These are phyloP conservation scores for Candida pini DNA, from an alignment of 805 yeast species.

Conservation along the genomic window DNA sequence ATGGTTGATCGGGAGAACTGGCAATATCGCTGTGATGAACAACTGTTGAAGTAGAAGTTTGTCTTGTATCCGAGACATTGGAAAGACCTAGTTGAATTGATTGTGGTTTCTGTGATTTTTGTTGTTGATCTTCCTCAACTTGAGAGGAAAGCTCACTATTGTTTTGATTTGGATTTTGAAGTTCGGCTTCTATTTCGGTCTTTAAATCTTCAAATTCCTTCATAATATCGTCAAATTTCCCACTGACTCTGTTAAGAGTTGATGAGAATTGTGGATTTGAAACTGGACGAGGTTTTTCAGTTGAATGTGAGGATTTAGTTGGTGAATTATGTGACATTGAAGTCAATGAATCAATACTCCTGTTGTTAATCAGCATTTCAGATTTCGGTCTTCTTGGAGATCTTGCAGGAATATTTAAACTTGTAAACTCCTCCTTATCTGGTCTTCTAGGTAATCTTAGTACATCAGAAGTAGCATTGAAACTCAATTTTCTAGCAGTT, in stretches of 20 bases:
- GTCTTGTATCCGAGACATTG: no score
- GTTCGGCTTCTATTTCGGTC: slow-evolving; percentile 21
- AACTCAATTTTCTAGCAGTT: slow-evolving; percentile 3
- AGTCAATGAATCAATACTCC: neutral
- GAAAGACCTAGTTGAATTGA: no score
- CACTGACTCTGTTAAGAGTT: slow-evolving; percentile 16
- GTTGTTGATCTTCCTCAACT: slow-evolving; percentile 2
- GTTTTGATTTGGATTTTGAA: no score
- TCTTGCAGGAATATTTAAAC: slow-evolving; percentile 27
- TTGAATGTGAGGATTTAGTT: neutral
- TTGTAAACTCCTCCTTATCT: slow-evolving; percentile 20
- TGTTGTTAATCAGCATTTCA: neutral
- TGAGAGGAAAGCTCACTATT: no score
- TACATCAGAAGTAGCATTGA: neutral
- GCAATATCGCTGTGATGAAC: no score
- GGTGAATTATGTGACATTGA: neutral
- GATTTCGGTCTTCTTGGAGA: slow-evolving; percentile 26
- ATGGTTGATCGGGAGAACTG: no score
- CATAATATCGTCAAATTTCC: slow-evolving; percentile 27
- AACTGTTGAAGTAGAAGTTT: no score
- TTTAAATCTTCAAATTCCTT: slow-evolving; percentile 27
- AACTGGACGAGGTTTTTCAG: slow-evolving; percentile 2
- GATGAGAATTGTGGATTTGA: neutral
- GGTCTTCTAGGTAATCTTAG: slow-evolving; percentile 17
- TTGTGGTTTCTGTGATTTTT: neutral